Evolutionary conservation across 257 asterid species (phyloP).

Genomic region (Solanum lignicaule): DNA sequence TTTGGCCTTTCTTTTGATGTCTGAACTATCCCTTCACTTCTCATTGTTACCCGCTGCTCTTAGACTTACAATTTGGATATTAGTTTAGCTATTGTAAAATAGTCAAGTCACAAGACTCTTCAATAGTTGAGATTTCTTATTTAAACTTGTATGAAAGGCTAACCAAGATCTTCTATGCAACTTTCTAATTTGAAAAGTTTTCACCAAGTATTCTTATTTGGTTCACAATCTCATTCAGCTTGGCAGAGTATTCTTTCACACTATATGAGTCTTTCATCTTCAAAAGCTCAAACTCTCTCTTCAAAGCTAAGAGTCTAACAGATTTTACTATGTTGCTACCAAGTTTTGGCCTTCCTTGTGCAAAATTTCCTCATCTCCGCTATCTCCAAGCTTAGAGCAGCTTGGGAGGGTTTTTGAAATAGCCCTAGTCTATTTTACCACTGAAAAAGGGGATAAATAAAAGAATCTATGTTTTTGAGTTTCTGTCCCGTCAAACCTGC

Average conservation of each 20-base stretch:
- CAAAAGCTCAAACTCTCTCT: background rate
- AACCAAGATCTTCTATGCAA: background rate
- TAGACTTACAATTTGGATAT: background rate
- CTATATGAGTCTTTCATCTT: background rate
- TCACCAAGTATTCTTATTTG: background rate
- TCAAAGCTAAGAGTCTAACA: background rate
- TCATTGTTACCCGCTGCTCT: background rate
- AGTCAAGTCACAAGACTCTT: background rate
- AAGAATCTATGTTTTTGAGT: background rate
- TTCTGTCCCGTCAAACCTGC: background rate
- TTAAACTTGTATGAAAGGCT: background rate
- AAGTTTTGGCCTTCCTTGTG: background rate
- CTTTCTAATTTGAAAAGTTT: background rate
- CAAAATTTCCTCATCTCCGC: background rate
- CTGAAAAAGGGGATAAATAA: background rate
- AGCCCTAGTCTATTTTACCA: background rate
- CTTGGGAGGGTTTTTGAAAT: background rate
- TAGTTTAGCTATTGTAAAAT: background rate
- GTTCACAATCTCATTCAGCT: background rate
- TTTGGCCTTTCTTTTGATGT: background rate
- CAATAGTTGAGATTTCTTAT: background rate
- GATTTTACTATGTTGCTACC: background rate
- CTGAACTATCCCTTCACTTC: background rate
- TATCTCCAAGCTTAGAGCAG: background rate
- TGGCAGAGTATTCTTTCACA: background rate